Evolutionary conservation across 345 rosid species (phyloP), one percentile per base, ranked within the genome.

Genomic region (Salix suchowensis): DNA sequence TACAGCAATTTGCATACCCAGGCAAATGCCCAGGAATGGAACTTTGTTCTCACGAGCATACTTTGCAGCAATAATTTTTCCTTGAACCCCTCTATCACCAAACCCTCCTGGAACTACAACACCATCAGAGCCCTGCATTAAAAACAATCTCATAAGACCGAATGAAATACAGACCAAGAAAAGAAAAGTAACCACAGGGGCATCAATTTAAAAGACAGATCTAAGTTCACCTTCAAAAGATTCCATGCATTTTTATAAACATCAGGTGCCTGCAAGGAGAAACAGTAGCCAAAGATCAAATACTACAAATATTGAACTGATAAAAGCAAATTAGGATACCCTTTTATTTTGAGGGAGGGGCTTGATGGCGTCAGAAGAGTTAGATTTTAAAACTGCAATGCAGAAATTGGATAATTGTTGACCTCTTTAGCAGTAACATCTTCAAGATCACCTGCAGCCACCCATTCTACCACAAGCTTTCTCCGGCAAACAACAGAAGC

Each of bases 391-490:
- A 23, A 58, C 1, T 58, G 30, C 14, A 26, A 67, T 28, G 73
- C 36, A 78, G 36, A 71, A 77, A 73, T 70, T 61, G 8, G 61
- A 65, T 16, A 6, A 79, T 42, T 34, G 71, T 83, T 58, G 46
- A 95, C 98, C 87, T 71, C 76, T 87, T 72, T 76, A 30, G 87
- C 93, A 70, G 92, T 91, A 77, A 85, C 90, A 50, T 91, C 96
- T 88, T 95, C 98, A 76, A 95, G 96, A 85, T 95, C 98, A 85
- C 97, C 91, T 78, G 98, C 98, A 80, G 98, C 94, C 85, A 95
- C 89, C 98, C 97, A 95, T 72, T 90, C 94, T 62, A 93, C 86
- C 18, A 88, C 74, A 74, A 97, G 98, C 88, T 93, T 93, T 81
- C 85, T 79, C 79, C 92, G 89, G 80, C 97, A 95, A 39, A 97